Evolutionary conservation across 306 rosid genomes (phyloP).

Genomic region (Vigna trinervia): DNA sequence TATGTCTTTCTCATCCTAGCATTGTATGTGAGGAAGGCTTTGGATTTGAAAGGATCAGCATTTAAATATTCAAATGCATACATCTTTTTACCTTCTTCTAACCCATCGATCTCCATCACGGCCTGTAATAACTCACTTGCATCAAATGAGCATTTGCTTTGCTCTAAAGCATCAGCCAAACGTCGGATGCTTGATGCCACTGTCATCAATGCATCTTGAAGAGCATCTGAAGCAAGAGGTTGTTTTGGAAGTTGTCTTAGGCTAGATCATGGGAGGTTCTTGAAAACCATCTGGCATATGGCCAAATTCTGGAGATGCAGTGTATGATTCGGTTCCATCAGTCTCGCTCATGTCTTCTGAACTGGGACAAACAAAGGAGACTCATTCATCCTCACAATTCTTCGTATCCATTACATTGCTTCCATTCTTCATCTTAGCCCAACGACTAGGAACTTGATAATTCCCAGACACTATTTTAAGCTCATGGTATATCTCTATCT

Average conservation of each 20-base stretch:
- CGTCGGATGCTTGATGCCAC: slow-evolving; percentile 74
- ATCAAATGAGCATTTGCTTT: slow-evolving; percentile 58
- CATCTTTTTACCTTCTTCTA: slow-evolving; percentile 86
- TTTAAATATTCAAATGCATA: slow-evolving; percentile 82
- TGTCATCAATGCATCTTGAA: slow-evolving; percentile 72
- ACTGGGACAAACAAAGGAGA: slow-evolving; percentile 72
- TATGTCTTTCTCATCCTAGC: slow-evolving; percentile 71
- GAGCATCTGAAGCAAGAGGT: slow-evolving; percentile 65
- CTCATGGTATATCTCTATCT: slow-evolving; percentile 83
- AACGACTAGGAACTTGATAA: slow-evolving; percentile 72
- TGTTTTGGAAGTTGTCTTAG: slow-evolving; percentile 66
- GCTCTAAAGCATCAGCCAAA: slow-evolving; percentile 77
- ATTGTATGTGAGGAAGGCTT: slow-evolving; percentile 78
- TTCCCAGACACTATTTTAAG: slow-evolving; percentile 88
- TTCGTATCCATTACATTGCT: slow-evolving; percentile 50
- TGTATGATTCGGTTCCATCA: slow-evolving; percentile 73
- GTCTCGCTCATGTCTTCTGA: slow-evolving; percentile 69
- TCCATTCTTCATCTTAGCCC: slow-evolving; percentile 73
- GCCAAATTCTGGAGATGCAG: slow-evolving; percentile 64
- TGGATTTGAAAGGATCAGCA: slow-evolving; percentile 76
- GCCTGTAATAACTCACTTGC: slow-evolving; percentile 69
- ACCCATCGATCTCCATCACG: slow-evolving; percentile 81
- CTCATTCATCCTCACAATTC: slow-evolving; percentile 66
- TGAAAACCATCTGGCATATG: slow-evolving; percentile 64
- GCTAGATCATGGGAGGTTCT: slow-evolving; percentile 62